Conservation (phyloP, 768 basidiomycete species). For the Kwoniella europaea region DNA sequence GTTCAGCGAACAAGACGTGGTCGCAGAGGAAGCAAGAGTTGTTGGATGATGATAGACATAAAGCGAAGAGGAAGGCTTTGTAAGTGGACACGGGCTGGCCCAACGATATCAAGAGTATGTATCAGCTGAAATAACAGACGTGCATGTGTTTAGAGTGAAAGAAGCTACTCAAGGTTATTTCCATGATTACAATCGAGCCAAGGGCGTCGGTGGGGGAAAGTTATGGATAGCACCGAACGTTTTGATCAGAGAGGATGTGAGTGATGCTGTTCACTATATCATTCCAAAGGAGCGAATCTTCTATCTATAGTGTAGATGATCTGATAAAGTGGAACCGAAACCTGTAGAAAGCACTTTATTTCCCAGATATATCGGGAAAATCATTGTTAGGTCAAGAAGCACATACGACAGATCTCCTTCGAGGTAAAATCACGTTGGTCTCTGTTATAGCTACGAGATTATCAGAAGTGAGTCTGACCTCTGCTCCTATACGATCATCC, state of each 20-base stretch:
- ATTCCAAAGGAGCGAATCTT: background rate
- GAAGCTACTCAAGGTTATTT: slow-evolving; percentile 75
- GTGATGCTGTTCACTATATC: slow-evolving; percentile 41
- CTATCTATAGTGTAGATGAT: background rate
- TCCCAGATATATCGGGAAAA: slow-evolving; percentile 82
- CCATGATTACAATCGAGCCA: slow-evolving; percentile 78
- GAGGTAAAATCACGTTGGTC: slow-evolving; percentile 76
- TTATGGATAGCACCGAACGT: slow-evolving; percentile 90
- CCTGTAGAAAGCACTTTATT: slow-evolving; percentile 81
- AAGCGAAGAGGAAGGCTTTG: slow-evolving; percentile 67
- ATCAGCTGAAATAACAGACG: no score
- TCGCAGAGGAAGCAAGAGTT: slow-evolving; percentile 70
- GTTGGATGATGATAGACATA: slow-evolving; percentile 71
- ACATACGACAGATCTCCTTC: slow-evolving; percentile 78
- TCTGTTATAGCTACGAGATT: slow-evolving; percentile 82
- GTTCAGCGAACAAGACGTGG: slow-evolving; percentile 66
- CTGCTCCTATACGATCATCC: no score
- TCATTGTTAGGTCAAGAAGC: slow-evolving; percentile 66
- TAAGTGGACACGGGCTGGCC: slow-evolving; percentile 35
- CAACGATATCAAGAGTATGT: no score
- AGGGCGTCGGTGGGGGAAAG: slow-evolving; percentile 80
- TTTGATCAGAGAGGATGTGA: slow-evolving; percentile 85
- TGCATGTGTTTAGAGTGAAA: slow-evolving; percentile 60
- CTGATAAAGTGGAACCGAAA: background rate
- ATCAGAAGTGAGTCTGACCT: slow-evolving; percentile 70